Base-by-base conservation (phyloP, 2,329 filamentous ascomycete species). In the Teratosphaeria pseudoeucalypti region DNA sequence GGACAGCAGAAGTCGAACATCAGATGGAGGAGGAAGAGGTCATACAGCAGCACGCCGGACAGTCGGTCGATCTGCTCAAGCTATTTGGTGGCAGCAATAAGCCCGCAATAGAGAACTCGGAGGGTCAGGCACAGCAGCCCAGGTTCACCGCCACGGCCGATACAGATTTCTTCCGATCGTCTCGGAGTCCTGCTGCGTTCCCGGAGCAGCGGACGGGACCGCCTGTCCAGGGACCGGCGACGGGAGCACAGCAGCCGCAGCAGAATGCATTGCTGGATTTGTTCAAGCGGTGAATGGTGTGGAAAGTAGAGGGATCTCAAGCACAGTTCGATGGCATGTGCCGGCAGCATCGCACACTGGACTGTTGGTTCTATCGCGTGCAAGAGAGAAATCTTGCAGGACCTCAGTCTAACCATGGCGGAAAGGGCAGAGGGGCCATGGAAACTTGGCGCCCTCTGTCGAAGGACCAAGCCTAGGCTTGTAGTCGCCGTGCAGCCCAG, bases 81-180 rank as follows among this genome's bases (percentile, higher is more conserved):
- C 60, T 68, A 32, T 69, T 67, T 47, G 63, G 63, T 55, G 29
- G 23, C 49, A 16, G 43, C 52, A 52, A 23, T 39, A 7, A 37
- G 52, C 37, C 57, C 52, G 55, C 56, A 54, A 52, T 55, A 47
- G 53, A 54, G 58, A 52, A 26, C 54, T 54, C 58, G 43, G 34
- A 34, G 55, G 14, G 59, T 60, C 37, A 56, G 57, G 32, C 49
- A 60, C 57, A 60, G 26, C 60, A 61, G 19, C 57, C 62, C 11
- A 55, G 37, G 23, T 66, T 65, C 55, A 56, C 49, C 5, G 53
- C 65, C 4, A 63, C 58, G 14, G 59, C 66, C 26, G 67, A 67
- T 37, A 68, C 66, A 26, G 65, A 67, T n/a, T 68, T 68, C 63
- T 66, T 68, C 57, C 57, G 67, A 12, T 64, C 57, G 52, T 23